Conservation (phyloP, 345 rosid genomes). For the Combretum micranthum region DNA sequence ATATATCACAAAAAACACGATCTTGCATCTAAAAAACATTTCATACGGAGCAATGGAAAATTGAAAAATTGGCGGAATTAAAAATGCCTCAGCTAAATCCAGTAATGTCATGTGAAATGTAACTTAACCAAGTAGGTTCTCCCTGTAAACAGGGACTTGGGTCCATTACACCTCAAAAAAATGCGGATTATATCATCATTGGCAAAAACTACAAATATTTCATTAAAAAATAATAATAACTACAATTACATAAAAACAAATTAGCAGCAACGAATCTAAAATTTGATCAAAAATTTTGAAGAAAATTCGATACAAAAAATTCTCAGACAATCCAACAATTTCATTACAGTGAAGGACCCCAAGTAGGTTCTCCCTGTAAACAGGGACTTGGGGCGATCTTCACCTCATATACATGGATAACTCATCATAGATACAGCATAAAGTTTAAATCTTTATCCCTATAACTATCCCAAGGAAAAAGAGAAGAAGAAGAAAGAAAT, state of each 20-base stretch:
- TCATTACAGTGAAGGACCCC: constrained; percentile 14
- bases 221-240: background rate
- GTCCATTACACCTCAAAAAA: constrained; percentile 43
- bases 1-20: no score
- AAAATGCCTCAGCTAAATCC: constrained; percentile 42
- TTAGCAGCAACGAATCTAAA: background rate
- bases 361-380: constrained; percentile 17
- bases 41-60: background rate
- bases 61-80: no score
- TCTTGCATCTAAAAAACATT: background rate
- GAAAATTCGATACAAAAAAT: background rate
- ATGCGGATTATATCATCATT: constrained; percentile 37
- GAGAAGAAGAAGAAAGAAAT: background rate
- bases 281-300: background rate
- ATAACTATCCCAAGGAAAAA: background rate
- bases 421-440: constrained; percentile 2
- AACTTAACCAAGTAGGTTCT: constrained; percentile 44
- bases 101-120: constrained; percentile 19
- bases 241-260: background rate
- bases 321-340: constrained; percentile 3
- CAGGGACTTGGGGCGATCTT: constrained; percentile 10
- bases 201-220: constrained; percentile 2
- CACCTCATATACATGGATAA: constrained; percentile 11
- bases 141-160: constrained; percentile 39
- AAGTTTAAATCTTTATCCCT: background rate